phyloP scores from a whole-genome alignment of 345 rosid species.

The Pistacia integerrima region DNA sequence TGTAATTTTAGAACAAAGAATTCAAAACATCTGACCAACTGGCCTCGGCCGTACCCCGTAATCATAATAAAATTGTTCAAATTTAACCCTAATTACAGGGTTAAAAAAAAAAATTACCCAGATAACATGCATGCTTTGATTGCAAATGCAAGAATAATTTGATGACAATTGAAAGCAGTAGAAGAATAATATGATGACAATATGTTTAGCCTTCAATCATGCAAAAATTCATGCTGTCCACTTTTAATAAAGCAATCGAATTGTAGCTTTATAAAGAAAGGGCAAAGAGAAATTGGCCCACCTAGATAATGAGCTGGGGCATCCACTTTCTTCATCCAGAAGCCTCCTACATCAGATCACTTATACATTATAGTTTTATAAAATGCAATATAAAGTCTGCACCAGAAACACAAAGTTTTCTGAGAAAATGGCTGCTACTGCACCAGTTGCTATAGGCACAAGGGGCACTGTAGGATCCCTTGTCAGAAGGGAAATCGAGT shows the following conservation, averaged over 20 bases:
- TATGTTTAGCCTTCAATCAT: constrained; percentile 35
- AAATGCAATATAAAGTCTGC: constrained; percentile 31
- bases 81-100: background rate
- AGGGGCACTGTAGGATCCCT: constrained; percentile 84
- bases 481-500: constrained; percentile 73
- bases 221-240: constrained; percentile 47
- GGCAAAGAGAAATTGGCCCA: constrained; percentile 17
- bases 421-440: constrained; percentile 44
- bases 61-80: too few species aligned
- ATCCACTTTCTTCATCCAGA: constrained; percentile 40
- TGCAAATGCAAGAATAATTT: constrained; percentile 21
- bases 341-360: constrained; percentile 26
- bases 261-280: constrained; percentile 1
- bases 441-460: constrained; percentile 76
- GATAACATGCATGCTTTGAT: constrained; percentile 24
- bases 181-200: constrained; percentile 25
- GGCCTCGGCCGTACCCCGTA: too few species aligned
- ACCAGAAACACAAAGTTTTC: constrained; percentile 23
- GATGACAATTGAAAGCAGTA: constrained; percentile 24
- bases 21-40: background rate
- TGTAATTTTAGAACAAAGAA: background rate
- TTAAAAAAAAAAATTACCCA: constrained; percentile 9
- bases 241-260: constrained; percentile 37
- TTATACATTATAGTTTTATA: background rate
- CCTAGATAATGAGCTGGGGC: constrained; percentile 14